Evolutionary conservation across 495 filamentous ascomycete species (phyloP), one percentile per base, ranked within the genome.

Genomic region (Penicillium paxilli): DNA sequence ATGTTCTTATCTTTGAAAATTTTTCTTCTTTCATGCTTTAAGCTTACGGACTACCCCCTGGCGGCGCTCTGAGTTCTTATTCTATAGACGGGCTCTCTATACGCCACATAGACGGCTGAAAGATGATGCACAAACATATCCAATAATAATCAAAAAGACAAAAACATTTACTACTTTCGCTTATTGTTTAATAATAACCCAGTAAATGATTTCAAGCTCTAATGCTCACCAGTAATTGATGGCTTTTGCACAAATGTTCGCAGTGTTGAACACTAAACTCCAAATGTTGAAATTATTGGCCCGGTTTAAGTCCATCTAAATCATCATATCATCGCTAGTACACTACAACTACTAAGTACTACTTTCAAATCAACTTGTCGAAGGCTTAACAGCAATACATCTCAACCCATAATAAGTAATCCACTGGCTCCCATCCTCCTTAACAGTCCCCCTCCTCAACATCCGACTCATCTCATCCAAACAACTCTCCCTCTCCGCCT

Each of bases 351-450:
- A 1, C 11, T 32, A 38, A 38, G 1, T 16, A 38, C 11, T 28
- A 5, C 11, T 6, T 7, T 9, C n/a, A 7, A 38, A 38, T n/a
- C n/a, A n/a, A n/a, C n/a, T n/a, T n/a, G n/a, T 23, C 35, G 17
- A 38, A 25, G 48, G 48, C 54, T 57, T 57, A 3, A 57, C 33
- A 22, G 83, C 87, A 44, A 88, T 49, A 11, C 78, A 85, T 61
- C 87, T 82, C 69, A 91, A 71, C 57, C 88, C 74, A n/a, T 88
- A 79, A 78, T 91, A 91, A n/a, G 80, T 81, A 49, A 90, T 59
- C 71, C 79, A 84, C 59, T 80, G 74, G 51, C 77, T 81, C 5
- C 83, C 86, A 58, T 82, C 81, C 67, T 82, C 71, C 49, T 74
- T 66, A 64, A 80, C 60, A 11, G 66, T 78, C 0, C 77, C 57